phyloP scores from a whole-genome alignment of 2,329 filamentous ascomycete species.

The Alternaria longipes region DNA sequence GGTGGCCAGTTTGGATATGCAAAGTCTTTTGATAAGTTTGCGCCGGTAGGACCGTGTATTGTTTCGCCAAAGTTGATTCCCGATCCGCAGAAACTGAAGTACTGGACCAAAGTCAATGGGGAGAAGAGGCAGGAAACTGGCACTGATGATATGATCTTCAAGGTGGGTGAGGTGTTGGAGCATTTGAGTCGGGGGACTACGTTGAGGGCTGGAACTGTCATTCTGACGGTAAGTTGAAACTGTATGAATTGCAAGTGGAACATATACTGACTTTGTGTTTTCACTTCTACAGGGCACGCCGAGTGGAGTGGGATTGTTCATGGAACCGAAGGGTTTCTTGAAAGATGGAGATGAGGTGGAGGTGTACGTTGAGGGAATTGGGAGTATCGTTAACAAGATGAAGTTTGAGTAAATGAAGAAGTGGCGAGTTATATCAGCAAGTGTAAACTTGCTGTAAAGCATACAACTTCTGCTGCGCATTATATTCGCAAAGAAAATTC shows the following conservation, averaged over 20 bases:
- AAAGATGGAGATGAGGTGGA: conserved; percentile 49
- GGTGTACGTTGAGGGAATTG: conserved; percentile 47
- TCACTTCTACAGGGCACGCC: conserved; percentile 53
- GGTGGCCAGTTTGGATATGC: conserved; percentile 54
- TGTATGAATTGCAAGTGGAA: too few species aligned
- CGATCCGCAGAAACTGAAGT: conserved; percentile 45
- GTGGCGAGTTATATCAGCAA: not conserved
- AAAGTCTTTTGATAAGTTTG: conserved; percentile 58
- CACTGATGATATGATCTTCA: conserved; percentile 60
- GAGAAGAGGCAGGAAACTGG: conserved; percentile 55
- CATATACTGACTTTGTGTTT: too few species aligned
- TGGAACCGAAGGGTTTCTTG: conserved; percentile 51
- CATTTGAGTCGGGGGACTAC: conserved; percentile 59
- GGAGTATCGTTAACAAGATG: conserved; percentile 47
- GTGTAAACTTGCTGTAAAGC: not conserved
- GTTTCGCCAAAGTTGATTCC: conserved; percentile 43
- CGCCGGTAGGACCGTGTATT: conserved; percentile 56
- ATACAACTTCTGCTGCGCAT: too few species aligned
- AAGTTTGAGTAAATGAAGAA: conserved; percentile 38
- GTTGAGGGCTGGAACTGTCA: conserved; percentile 56
- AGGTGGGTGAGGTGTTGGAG: conserved; percentile 53
- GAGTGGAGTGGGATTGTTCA: conserved; percentile 49
- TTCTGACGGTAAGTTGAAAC: conserved; percentile 52
- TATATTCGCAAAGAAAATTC: too few species aligned
- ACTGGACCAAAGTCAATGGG: conserved; percentile 57